phyloP scores from a whole-genome alignment of 1,284 basidiomycete species.

The Ustilago tritici region DNA sequence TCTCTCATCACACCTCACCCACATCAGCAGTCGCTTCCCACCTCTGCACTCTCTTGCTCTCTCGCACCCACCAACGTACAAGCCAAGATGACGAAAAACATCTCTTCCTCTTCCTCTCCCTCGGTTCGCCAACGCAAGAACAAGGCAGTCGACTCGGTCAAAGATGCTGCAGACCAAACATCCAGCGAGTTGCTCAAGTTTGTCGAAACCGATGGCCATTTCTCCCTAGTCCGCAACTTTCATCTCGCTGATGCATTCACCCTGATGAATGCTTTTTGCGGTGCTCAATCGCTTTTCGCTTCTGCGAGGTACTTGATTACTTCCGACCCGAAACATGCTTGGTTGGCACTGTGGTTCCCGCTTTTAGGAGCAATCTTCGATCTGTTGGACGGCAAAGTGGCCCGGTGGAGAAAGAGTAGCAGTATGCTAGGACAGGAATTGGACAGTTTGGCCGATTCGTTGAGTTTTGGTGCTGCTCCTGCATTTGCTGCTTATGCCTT shows the following conservation, averaged over 20 bases:
- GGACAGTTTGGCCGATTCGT: constrained; percentile 95
- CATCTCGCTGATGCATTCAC: constrained; percentile 97
- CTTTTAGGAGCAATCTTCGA: constrained; percentile 98
- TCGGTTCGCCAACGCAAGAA: constrained; percentile 37
- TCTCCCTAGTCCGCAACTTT: constrained; percentile 79
- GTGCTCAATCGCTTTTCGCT: constrained; percentile 93
- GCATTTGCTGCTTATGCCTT: constrained; percentile 90
- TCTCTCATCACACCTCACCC: constrained; percentile 39
- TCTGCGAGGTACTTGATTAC: constrained; percentile 88
- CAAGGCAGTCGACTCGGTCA: constrained; percentile 1
- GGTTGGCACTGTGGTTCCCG: constrained; percentile 85
- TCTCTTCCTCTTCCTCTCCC: constrained; percentile 5
- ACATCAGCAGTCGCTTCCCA: constrained; percentile 43
- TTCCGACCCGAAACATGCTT: constrained; percentile 75
- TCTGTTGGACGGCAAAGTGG: constrained; percentile 96
- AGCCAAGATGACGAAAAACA: constrained; percentile 52
- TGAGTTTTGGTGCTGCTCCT: constrained; percentile 97
- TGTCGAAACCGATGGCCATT: constrained; percentile 68
- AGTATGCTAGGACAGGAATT: constrained; percentile 99
- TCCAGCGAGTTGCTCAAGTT: constrained; percentile 59
- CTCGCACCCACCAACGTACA: constrained; percentile 46
- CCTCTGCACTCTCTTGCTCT: constrained; percentile 22
- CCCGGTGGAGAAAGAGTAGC: constrained; percentile 92
- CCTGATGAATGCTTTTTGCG: constrained; percentile 99
- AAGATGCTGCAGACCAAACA: background rate